Base-by-base conservation (phyloP, 169 alveolate species). In the Plasmodium cynomolgi region DNA sequence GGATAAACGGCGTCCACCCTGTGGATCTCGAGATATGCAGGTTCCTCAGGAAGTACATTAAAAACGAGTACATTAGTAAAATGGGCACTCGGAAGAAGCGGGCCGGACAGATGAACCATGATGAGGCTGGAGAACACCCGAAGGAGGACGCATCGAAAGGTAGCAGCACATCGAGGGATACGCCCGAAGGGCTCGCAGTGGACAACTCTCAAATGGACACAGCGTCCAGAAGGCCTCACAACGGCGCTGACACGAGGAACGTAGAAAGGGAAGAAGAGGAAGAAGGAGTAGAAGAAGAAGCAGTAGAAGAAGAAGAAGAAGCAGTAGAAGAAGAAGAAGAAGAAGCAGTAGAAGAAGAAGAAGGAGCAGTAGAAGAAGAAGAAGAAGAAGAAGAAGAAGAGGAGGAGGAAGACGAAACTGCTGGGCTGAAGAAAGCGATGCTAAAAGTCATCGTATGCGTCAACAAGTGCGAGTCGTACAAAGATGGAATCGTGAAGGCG, bases 1-100 rank as follows among this genome's bases (percentile, higher is more conserved):
- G 97, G 34, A 62, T 92, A 72, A 93, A 95, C 41, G 98, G 98
- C 9, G 95, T 96, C 23, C 95, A 96, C 26, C 98, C 97, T n/a
- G 77, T 90, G 62, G 98, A 96, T 80, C 33, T 88, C 8, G 96
- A 94, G 62, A 93, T 96, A 34, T 95, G 96, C 26, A 56, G 73
- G 29, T 94, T 93, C 79, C 73, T 96, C 72, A 73, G 91, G 29
- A 77, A 84, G 39, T 94, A 92, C 84, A 77, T 93, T 20, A 47
- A 58, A 39, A 79, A 84, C 4, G 47, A 83, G 29, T 41, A 91
- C 20, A 88, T 50, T 13, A 90, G 82, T 58, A 81, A 56, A 85
- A 20, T 29, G 37, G 44, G 31, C 0, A 2, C 34, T 37, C n/a
- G 71, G 26, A 54, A 31, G 50, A 77, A 34, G 81, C 20, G 81